phyloP scores from a whole-genome alignment of 371 early-diverging fungal species.

The Mucor velutinosus region DNA sequence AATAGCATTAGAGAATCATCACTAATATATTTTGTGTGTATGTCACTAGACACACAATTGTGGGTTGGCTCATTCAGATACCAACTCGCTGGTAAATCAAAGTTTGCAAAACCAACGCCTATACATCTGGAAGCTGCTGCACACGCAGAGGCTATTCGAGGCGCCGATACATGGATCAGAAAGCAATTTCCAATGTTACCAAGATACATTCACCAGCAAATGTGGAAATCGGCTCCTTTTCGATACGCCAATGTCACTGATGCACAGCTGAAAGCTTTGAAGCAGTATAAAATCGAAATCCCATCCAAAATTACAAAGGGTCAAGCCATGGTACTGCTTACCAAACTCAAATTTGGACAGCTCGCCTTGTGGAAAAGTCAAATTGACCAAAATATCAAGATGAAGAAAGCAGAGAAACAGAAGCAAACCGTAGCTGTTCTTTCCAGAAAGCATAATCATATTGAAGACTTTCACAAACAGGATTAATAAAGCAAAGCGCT shows the following conservation, averaged over 20 bases:
- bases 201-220: not conserved
- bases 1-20: not conserved
- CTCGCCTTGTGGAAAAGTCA: constrained; percentile 28
- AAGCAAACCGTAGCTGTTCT: not conserved
- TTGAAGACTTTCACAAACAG: not conserved
- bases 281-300: constrained; percentile 20
- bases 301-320: constrained; percentile 49
- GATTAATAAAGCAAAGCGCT: not conserved
- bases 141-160: constrained; percentile 56
- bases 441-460: not conserved
- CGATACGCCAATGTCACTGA: constrained; percentile 53
- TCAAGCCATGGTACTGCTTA: constrained; percentile 61
- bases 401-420: not conserved
- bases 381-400: not conserved
- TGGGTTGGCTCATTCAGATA: constrained; percentile 20
- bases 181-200: constrained; percentile 13
- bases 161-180: constrained; percentile 63
- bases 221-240: constrained; percentile 52
- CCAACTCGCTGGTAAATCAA: not conserved
- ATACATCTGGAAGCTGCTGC: constrained; percentile 46
- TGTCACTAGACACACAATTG: not conserved
- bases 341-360: constrained; percentile 52
- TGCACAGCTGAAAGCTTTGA: constrained; percentile 52
- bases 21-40: not conserved
- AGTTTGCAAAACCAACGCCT: not conserved